phyloP scores from a whole-genome alignment of 352 stramenopile species.

The Phytophthora uliginosa region DNA sequence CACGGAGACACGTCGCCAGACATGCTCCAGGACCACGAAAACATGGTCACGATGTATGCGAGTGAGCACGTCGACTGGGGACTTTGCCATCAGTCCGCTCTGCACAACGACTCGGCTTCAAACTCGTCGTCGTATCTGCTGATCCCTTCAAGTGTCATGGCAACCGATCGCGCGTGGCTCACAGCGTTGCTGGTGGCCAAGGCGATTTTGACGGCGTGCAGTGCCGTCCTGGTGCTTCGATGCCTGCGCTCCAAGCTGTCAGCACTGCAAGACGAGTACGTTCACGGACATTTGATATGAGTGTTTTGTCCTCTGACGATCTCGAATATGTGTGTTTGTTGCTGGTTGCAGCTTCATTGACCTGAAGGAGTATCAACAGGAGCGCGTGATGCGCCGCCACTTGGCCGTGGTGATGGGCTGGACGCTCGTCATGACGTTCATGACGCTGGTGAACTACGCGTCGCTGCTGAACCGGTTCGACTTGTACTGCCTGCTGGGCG shows the following conservation, averaged over 20 bases:
- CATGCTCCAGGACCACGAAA: slow-evolving; percentile 33
- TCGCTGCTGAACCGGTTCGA: slow-evolving; percentile 75
- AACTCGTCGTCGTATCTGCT: slow-evolving; percentile 35
- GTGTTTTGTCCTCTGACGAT: not conserved
- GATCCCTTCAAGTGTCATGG: slow-evolving; percentile 46
- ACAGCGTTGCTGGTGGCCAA: slow-evolving; percentile 50
- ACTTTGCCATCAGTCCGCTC: slow-evolving; percentile 20
- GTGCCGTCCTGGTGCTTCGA: slow-evolving; percentile 42
- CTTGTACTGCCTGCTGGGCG: slow-evolving; percentile 55
- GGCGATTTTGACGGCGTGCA: slow-evolving; percentile 41
- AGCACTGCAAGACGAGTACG: slow-evolving; percentile 76
- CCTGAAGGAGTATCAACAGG: slow-evolving; percentile 66
- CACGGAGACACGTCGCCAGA: slow-evolving; percentile 37
- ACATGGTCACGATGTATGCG: slow-evolving; percentile 49
- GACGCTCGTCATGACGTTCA: slow-evolving; percentile 52
- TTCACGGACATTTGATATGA: not conserved
- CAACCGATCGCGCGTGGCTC: slow-evolving; percentile 63
- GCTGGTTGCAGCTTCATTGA: slow-evolving; percentile 66
- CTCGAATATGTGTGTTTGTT: slow-evolving; percentile 13
- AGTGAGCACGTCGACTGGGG: slow-evolving; percentile 41
- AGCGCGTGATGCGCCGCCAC: slow-evolving; percentile 56
- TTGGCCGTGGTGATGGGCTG: slow-evolving; percentile 49
- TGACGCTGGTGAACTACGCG: slow-evolving; percentile 63
- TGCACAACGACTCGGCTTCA: slow-evolving; percentile 15
- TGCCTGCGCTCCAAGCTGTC: slow-evolving; percentile 67